Evolutionary conservation across 768 basidiomycete genomes (phyloP).

Genomic region (Agrocybe praecox): DNA sequence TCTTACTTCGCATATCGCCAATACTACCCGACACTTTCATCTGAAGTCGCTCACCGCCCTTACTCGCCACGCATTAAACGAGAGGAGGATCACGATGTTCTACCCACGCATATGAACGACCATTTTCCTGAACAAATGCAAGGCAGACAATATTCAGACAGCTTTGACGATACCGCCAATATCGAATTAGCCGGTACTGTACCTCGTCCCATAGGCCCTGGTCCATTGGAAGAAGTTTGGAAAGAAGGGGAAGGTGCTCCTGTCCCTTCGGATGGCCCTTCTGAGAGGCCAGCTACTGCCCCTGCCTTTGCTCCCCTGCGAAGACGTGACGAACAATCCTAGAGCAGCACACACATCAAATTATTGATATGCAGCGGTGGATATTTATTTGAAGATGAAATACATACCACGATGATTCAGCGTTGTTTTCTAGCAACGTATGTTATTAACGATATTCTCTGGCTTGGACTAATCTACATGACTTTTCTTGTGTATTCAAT

Average conservation of each 20-base stretch:
- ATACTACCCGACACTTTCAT: constrained; percentile 77
- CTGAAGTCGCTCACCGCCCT: constrained; percentile 66
- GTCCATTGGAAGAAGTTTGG: constrained; percentile 36
- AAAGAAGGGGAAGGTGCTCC: constrained; percentile 26
- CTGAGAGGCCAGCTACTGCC: neutral
- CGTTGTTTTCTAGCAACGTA: no score
- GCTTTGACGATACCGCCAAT: constrained; percentile 19
- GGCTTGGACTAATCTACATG: no score
- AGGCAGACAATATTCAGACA: constrained; percentile 9
- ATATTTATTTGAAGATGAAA: no score
- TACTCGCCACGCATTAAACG: constrained; percentile 66
- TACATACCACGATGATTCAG: no score
- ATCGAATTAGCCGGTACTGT: constrained; percentile 26
- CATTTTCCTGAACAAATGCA: neutral
- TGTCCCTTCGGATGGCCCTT: neutral
- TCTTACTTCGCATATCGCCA: constrained; percentile 82
- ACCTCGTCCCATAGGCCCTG: constrained; percentile 22
- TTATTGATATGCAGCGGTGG: no score
- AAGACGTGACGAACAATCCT: neutral
- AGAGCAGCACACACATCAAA: no score
- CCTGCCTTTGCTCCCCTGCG: neutral
- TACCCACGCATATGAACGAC: constrained; percentile 36
- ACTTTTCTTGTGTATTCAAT: no score
- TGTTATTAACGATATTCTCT: no score
- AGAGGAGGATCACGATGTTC: constrained; percentile 39